Evolutionary conservation across 1,139 yeast genomes (phyloP), one percentile per base, ranked within the genome.

Genomic region (Lodderomyces jiufengensis): DNA sequence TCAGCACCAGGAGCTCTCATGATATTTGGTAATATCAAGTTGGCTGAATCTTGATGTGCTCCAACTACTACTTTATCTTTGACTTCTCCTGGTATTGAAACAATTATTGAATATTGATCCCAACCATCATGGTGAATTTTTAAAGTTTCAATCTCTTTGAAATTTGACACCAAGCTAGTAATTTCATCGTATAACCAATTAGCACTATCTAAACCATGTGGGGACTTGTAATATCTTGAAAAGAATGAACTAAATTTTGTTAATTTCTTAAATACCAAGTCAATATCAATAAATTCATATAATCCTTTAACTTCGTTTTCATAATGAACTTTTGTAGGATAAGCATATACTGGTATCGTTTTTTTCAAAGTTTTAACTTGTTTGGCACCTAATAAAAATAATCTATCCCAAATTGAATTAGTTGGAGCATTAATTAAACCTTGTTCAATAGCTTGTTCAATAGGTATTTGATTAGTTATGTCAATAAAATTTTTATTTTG

Each of bases 1-100:
- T 90, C 97, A 3, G 96, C 97, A 5, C 97, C 98, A 1, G 97
- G 97, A 0, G 97, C 88, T 31, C 77, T 72, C 48, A 83, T 54
- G 14, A 80, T 43, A 33, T 67, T 69, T n/a, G 95, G 95, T 41
- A 85, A 70, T 34, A 85, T 48, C 42, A 86, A 66, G 54, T 87
- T 88, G 44, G 80, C 73, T 2, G 95, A 84, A 55, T 90, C 98
- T 54, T 84, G 86, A 61, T 92, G 97, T 18, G 95, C 84, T 0
- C 97, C 97, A 21, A 90, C 76, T 13, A 90, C 78, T 3, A 90
- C 82, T 34, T 61, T 61, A 29, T 63, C 63, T 9, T 51, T 44
- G 9, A 50, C 49, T 32, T 54, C 41, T 10, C 76, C 76, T 0
- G 70, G 67, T 34, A 70, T 65, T n/a, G 62, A 50, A 5, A 60